Evolutionary conservation across 345 rosid genomes (phyloP).

Genomic region (Euphorbia lathyris): DNA sequence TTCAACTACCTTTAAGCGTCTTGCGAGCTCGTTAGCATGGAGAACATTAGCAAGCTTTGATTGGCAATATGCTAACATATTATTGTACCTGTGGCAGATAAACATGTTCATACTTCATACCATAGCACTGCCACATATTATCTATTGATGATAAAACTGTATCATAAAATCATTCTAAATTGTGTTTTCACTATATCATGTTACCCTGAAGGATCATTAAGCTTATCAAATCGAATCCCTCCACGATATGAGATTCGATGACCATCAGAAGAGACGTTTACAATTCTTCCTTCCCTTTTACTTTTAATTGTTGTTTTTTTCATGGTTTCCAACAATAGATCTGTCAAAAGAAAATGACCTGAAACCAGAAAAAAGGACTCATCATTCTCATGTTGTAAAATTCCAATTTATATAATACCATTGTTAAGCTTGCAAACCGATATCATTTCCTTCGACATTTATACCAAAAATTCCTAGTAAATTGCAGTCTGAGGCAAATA

Average conservation of each 20-base stretch:
- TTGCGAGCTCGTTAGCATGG: slow-evolving; percentile 5
- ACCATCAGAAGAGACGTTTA: background rate
- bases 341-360: slow-evolving; percentile 13
- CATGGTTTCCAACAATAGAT: slow-evolving; percentile 6
- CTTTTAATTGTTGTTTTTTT: background rate
- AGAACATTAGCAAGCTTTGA: slow-evolving; percentile 7
- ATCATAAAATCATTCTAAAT: background rate
- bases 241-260: slow-evolving; percentile 3
- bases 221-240: background rate
- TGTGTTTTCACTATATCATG: background rate
- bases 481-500: background rate
- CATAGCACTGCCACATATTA: background rate
- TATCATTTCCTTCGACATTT: background rate
- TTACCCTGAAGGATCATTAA: slow-evolving; percentile 10
- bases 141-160: background rate
- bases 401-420: background rate
- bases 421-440: background rate
- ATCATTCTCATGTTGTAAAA: background rate
- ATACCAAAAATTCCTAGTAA: background rate
- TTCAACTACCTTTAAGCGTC: slow-evolving; percentile 3
- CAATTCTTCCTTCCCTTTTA: slow-evolving; percentile 8
- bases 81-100: background rate
- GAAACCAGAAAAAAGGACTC: background rate
- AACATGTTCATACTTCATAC: background rate
- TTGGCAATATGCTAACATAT: background rate